Conservation (phyloP, 208 protist species). For the Endotrypanum monterogeii region DNA sequence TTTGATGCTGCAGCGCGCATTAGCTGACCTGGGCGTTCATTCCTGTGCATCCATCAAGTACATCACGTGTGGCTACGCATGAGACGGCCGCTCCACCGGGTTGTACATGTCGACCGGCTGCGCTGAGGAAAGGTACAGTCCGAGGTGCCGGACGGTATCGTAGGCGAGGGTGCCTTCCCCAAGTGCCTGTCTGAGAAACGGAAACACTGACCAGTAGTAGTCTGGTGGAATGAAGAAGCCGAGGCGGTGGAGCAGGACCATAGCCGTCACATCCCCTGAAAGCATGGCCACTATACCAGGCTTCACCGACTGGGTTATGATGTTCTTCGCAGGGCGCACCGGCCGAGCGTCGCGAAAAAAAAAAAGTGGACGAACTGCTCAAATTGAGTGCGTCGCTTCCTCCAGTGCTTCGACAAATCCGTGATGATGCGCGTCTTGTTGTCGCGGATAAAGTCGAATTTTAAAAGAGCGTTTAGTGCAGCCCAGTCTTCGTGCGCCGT, state of each 20-base stretch:
- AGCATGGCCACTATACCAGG: slow-evolving; percentile 85
- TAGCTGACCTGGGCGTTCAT: not conserved
- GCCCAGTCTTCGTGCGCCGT: slow-evolving; percentile 82
- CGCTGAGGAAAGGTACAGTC: slow-evolving; percentile 49
- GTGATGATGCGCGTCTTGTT: slow-evolving; percentile 86
- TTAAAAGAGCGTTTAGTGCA: slow-evolving; percentile 58
- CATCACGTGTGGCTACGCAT: not conserved
- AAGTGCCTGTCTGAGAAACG: slow-evolving; percentile 65
- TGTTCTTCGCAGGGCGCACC: slow-evolving; percentile 58
- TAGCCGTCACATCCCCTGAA: slow-evolving; percentile 64
- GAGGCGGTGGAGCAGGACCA: slow-evolving; percentile 73
- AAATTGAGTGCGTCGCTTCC: slow-evolving; percentile 74
- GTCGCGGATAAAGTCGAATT: slow-evolving; percentile 87
- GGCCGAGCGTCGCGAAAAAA: slow-evolving; percentile 69
- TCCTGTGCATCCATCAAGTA: not conserved
- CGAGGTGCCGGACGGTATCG: slow-evolving; percentile 73
- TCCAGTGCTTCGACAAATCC: slow-evolving; percentile 87
- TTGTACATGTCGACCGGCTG: slow-evolving; percentile 65
- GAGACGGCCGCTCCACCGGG: slow-evolving; percentile 43
- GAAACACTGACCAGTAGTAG: slow-evolving; percentile 88
- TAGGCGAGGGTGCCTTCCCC: slow-evolving; percentile 45
- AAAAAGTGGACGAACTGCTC: slow-evolving; percentile 91
- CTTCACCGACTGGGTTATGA: slow-evolving; percentile 79
- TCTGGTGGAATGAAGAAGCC: slow-evolving; percentile 84
- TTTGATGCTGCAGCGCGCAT: not conserved